Base-by-base conservation (phyloP, 169 alveolate genomes). In the Plasmodium knowlesi region DNA sequence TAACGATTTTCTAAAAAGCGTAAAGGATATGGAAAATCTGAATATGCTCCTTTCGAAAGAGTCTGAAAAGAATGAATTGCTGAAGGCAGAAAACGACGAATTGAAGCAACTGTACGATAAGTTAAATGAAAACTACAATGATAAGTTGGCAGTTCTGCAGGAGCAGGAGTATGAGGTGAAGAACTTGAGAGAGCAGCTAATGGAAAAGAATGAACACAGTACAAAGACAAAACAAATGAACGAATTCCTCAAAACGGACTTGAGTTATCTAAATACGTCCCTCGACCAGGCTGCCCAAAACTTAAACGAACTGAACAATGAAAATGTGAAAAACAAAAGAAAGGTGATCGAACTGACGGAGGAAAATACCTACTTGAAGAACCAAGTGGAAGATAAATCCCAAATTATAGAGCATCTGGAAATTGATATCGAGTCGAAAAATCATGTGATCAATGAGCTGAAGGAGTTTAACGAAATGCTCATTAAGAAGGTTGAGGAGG, bases 401-500 rank as follows among this genome's bases (percentile, higher is more conserved):
- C 76, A 79, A 61, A 37, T 79, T 80, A 88, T 88, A 37, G 82
- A 54, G 32, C 41, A 88, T 19, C 22, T 88, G 16, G 83, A 79
- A 57, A 79, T 61, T 2, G 53, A 88, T 1, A 19, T 88, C 1
- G 89, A 88, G 39, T 88, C 94, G 14, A 88, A 78, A 5, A 67
- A 61, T 34, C 54, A 88, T 0, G 74, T 88, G 32, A 71, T 88
- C 43, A 61, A 22, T 28, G 94, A 88, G 34, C 37, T 88, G 50
- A 88, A 79, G 50, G 94, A 88, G 32, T 88, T 88, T 28, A 88
- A 88, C 25, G 94, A 88, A n/a, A 19, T 88, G 28, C 32, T 88
- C n/a, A 78, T 88, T 25, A 41, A 85, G 12, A 73, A 43, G 54
- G 71, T 84, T 30, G 83, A 72, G 16, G 25, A 72, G 16, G 25